Conservation (phyloP, 202 grass and related monocot genomes). For the Carex arenaria region DNA sequence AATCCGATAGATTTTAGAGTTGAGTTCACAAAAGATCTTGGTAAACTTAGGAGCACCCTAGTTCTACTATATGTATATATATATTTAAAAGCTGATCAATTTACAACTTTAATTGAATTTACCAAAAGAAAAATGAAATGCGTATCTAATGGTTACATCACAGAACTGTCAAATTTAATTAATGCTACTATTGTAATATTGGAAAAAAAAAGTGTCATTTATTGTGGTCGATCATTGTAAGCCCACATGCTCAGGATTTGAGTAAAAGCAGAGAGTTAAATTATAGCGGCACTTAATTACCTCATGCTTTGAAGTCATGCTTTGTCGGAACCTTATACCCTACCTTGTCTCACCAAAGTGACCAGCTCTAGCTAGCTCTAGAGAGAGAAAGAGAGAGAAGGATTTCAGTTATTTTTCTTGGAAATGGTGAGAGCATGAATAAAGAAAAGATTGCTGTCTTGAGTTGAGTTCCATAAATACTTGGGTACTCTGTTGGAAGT, state of each 20-base stretch:
- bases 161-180: background rate
- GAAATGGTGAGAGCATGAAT: slow-evolving; percentile 17
- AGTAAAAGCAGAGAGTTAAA: slow-evolving; percentile 50
- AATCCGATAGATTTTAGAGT: too few species aligned
- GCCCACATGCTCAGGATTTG: slow-evolving; percentile 3
- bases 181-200: background rate
- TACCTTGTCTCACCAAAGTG: slow-evolving; percentile 19
- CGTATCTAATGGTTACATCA: background rate
- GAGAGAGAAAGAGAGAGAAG: background rate
- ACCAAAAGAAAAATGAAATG: background rate
- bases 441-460: slow-evolving; percentile 2
- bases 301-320: slow-evolving; percentile 79
- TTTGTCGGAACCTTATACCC: slow-evolving; percentile 53
- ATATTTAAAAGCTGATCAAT: background rate
- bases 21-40: too few species aligned
- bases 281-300: slow-evolving; percentile 55
- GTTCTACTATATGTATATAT: too few species aligned
- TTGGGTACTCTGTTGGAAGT: slow-evolving; percentile 30
- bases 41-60: too few species aligned
- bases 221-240: slow-evolving; percentile 5
- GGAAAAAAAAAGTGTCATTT: background rate
- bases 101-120: background rate
- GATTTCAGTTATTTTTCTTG: slow-evolving; percentile 18
- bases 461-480: slow-evolving; percentile 27
- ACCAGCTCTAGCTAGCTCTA: background rate